Base-by-base conservation (phyloP, 768 basidiomycete species). In the Naematelia aurantialba region DNA sequence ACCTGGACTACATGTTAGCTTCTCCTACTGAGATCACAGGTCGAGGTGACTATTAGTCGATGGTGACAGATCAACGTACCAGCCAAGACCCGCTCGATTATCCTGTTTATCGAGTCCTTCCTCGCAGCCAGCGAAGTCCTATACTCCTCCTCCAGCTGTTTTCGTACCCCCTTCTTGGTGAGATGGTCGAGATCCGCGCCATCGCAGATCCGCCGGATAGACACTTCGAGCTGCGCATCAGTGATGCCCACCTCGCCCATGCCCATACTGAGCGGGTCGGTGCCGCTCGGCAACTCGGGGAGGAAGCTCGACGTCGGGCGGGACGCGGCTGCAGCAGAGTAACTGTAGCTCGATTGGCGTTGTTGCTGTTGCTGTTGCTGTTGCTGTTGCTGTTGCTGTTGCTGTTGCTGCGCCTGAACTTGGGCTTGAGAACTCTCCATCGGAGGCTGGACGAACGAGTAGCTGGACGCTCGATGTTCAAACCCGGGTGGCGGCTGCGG, bases 81-180 rank as follows among this genome's bases (percentile, higher is more conserved):
- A 26, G 63, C 61, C 58, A 78, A 61, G 22, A 75, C 74, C 52
- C 39, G 55, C 62, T 77, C 78, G 29, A 79, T 78, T 22, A 72
- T 68, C 52, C 64, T 59, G 58, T 76, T 76, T 53, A 79, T 78
- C 21, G 59, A 55, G 24, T 76, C 78, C 60, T 79, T 79, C 54
- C 72, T 68, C 11, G n/a, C 47, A 14, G 52, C 83, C 58, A 97
- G 78, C 74, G 89, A 88, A 79, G 86, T 84, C 30, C 87, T 87
- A 72, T 87, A 96, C 60, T 82, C 82, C 60, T 85, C 85, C 78
- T 97, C 93, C 31, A 99, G 80, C 70, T 85, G 84, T 56, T 85
- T 81, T 39, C 94, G 83, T 52, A 99, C 87, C 66, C 87, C 89
- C 66, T 93, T 85, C 80, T 98, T 98, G 52, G 94, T 97, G 58